Conservation (phyloP, 208 protist species). For the Crithidia fasciculata region DNA sequence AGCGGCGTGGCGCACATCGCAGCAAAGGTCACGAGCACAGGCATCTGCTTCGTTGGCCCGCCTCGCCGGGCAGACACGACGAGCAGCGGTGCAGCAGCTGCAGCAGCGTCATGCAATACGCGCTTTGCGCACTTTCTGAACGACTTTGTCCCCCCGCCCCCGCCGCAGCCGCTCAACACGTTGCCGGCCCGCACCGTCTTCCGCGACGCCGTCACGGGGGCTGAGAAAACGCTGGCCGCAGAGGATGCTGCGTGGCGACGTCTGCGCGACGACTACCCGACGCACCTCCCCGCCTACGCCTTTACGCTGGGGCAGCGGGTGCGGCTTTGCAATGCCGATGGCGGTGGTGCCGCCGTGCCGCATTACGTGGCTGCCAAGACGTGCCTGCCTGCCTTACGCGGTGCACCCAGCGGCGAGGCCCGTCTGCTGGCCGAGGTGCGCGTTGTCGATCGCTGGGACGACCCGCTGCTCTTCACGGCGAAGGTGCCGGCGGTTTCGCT, state of each 20-base stretch:
- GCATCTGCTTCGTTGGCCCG: slow-evolving; percentile 77
- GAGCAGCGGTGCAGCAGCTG: background rate
- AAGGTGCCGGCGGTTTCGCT: slow-evolving; percentile 14
- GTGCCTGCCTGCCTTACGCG: slow-evolving; percentile 15
- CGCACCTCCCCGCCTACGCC: slow-evolving; percentile 56
- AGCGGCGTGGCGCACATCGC: slow-evolving; percentile 26
- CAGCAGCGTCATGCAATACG: slow-evolving; percentile 18
- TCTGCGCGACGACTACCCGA: slow-evolving; percentile 28
- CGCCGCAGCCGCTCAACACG: slow-evolving; percentile 17
- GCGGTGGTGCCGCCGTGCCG: background rate
- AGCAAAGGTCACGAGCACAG: slow-evolving; percentile 79
- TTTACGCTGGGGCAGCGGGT: slow-evolving; percentile 82
- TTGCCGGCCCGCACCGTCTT: slow-evolving; percentile 42
- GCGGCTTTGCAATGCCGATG: slow-evolving; percentile 16
- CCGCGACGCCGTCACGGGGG: slow-evolving; percentile 42
- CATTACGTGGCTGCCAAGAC: slow-evolving; percentile 75
- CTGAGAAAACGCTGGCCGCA: background rate
- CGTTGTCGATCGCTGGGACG: slow-evolving; percentile 63
- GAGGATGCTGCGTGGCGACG: background rate
- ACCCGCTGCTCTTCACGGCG: slow-evolving; percentile 45
- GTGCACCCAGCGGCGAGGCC: background rate
- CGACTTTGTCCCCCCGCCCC: slow-evolving; percentile 55
- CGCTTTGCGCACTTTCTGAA: slow-evolving; percentile 66
- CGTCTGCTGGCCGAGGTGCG: slow-evolving; percentile 55
- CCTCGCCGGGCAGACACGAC: background rate